Evolutionary conservation across 164 flowering plant genomes (phyloP), one percentile per base, ranked within the genome.

Genomic region (Macadamia integrifolia): DNA sequence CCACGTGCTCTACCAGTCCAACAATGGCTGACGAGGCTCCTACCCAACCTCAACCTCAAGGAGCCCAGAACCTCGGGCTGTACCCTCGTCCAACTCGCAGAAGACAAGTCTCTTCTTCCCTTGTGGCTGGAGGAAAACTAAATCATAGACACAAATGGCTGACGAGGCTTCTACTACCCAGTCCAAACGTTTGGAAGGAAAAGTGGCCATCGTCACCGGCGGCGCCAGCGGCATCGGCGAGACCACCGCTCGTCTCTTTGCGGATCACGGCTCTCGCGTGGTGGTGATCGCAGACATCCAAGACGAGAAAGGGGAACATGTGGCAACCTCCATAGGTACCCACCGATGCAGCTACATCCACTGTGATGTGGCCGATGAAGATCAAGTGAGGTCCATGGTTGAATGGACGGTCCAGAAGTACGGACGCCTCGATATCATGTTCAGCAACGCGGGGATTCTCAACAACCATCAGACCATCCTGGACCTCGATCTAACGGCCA

Each of bases 121-220:
- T 23, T 23, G 23, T 23, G 23, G 23, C 23, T 0, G 23, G 23
- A 23, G 40, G 40, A 35, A 2, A 35, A 35, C 3, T 1, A 35
- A 35, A 5, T 35, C 40, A 35, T 2, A 35, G 40, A 2, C 5
- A 2, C 40, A 35, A 23, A 35, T 35, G 40, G 40, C 40, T 35
- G 40, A 35, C 40, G 40, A 35, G 40, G 40, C 5, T 35, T 2
- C 23, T 23, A 23, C 40, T 35, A 2, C 40, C 40, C 40, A 35
- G 40, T 35, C 58, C 57, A 71, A 73, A 23, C 77, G 70, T 29
- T 60, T 82, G 9, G 66, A 62, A n/a, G 86, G 82, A 55, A 81
- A 83, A 66, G 83, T 81, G 3, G 77, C 77, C 18, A 77, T 83
- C n/a, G 64, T 83, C 71, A 83, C 86, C 28, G 86, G 84, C 30